phyloP scores from a whole-genome alignment of 2,329 filamentous ascomycete genomes.

The Fusarium ramigenum region DNA sequence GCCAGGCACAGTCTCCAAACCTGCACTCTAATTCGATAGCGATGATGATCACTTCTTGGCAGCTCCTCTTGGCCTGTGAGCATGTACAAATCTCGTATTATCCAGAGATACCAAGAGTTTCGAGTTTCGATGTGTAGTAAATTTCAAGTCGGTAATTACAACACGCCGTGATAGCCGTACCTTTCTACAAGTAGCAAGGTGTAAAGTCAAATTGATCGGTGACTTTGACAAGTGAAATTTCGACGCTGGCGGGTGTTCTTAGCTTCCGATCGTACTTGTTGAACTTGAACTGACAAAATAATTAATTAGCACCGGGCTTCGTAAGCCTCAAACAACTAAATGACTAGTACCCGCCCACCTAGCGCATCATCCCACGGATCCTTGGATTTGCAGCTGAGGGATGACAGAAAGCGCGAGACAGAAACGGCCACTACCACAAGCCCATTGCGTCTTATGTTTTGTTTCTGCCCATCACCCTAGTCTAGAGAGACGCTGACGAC shows the following conservation, averaged over 20 bases:
- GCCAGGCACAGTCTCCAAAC: constrained; percentile 9
- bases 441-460: not conserved
- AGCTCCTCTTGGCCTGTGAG: constrained; percentile 10
- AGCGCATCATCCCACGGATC: not conserved
- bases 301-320: constrained; percentile 14
- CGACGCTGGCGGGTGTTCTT: not conserved
- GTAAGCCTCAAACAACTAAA: constrained; percentile 7
- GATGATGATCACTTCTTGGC: constrained; percentile 33
- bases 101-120: not conserved
- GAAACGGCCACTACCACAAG: not conserved
- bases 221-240: not conserved
- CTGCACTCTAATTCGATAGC: constrained; percentile 21
- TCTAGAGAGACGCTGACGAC: constrained; percentile 21
- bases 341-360: constrained; percentile 2
- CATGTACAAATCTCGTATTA: constrained; percentile 15
- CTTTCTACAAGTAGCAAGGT: not conserved
- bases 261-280: not conserved
- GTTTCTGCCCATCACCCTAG: not conserved
- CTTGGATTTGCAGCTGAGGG: not conserved
- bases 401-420: constrained; percentile 21
- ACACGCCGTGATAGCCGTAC: not conserved
- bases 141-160: not conserved
- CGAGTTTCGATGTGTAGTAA: not conserved
- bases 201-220: not conserved
- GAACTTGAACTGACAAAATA: not conserved